These are phyloP conservation scores for Stachybotrys echinatus DNA, from an alignment of 2,329 filamentous ascomycete genomes.

Conservation along the genomic window DNA sequence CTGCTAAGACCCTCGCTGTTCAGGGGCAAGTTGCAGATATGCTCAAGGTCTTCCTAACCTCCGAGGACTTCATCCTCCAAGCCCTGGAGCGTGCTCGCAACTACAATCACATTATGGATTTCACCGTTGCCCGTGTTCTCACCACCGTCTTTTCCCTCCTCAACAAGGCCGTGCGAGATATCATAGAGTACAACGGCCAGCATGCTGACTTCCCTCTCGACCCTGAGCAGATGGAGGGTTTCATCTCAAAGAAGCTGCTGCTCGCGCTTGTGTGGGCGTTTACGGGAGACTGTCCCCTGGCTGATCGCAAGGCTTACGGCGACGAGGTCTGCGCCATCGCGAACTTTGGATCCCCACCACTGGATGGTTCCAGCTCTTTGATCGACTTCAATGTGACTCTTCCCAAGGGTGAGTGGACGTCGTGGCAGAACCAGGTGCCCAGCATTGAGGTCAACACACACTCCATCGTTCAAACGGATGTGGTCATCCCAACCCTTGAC, in stretches of 20 bases:
- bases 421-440: slow-evolving; percentile 94
- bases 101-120: slow-evolving; percentile 98
- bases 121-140: slow-evolving; percentile 82
- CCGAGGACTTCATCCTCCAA: slow-evolving; percentile 74
- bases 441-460: slow-evolving; percentile 97
- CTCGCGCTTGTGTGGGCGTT: slow-evolving; percentile 93
- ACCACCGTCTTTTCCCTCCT: slow-evolving; percentile 92
- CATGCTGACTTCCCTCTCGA: slow-evolving; percentile 93
- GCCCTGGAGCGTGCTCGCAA: slow-evolving; percentile 70
- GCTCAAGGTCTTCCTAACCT: slow-evolving; percentile 68
- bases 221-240: slow-evolving; percentile 82
- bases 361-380: slow-evolving; percentile 74
- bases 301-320: slow-evolving; percentile 83
- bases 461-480: slow-evolving; percentile 94
- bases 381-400: slow-evolving; percentile 94
- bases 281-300: slow-evolving; percentile 87
- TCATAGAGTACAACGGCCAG: slow-evolving; percentile 93
- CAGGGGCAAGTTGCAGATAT: slow-evolving; percentile 78
- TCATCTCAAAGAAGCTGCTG: slow-evolving; percentile 88
- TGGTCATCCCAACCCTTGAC: slow-evolving; percentile 95
- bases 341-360: slow-evolving; percentile 76
- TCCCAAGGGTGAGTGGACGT: slow-evolving; percentile 81
- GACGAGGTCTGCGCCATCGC: slow-evolving; percentile 78
- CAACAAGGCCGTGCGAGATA: slow-evolving; percentile 86
- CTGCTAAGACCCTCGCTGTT: slow-evolving; percentile 71